Conservation (phyloP, 2,329 filamentous ascomycete species). For the Thielaviopsis punctulata region DNA sequence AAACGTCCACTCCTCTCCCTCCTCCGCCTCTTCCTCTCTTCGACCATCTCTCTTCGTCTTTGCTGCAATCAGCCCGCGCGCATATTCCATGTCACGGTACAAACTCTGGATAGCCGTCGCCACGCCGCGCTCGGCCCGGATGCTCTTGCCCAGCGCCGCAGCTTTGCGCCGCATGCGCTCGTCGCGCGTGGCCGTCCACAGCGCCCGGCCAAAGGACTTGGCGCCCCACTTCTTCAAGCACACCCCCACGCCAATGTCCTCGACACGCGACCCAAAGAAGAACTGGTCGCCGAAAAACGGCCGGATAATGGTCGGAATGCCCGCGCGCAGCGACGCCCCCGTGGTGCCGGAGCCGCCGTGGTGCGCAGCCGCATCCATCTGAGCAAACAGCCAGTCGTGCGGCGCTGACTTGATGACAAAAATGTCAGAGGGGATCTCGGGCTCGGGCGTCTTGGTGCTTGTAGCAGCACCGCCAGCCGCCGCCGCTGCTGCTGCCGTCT, state of each 20-base stretch:
- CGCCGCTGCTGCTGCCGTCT: constrained; percentile 25
- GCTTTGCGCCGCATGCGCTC: constrained; percentile 86
- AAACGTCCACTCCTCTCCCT: constrained; percentile 83
- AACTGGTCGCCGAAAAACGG: constrained; percentile 98
- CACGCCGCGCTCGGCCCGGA: constrained; percentile 85
- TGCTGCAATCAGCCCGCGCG: constrained; percentile 57
- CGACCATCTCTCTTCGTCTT: constrained; percentile 27
- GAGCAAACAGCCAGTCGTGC: constrained; percentile 90
- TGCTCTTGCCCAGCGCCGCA: constrained; percentile 63
- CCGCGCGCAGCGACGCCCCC: constrained; percentile 76
- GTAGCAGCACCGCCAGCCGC: no score
- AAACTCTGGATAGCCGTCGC: constrained; percentile 77
- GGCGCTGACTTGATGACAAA: constrained; percentile 78
- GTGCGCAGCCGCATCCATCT: constrained; percentile 86
- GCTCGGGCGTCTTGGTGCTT: constrained; percentile 39
- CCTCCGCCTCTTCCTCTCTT: constrained; percentile 37
- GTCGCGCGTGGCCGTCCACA: constrained; percentile 84
- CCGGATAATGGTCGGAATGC: constrained; percentile 83
- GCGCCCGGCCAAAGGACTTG: constrained; percentile 64
- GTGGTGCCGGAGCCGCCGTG: constrained; percentile 93
- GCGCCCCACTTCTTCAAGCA: constrained; percentile 79
- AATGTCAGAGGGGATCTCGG: constrained; percentile 61
- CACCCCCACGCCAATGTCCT: constrained; percentile 84
- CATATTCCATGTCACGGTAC: constrained; percentile 90
- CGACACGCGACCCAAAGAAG: constrained; percentile 81